Base-by-base conservation (phyloP, 805 yeast species). In the Candida manassasensis region DNA sequence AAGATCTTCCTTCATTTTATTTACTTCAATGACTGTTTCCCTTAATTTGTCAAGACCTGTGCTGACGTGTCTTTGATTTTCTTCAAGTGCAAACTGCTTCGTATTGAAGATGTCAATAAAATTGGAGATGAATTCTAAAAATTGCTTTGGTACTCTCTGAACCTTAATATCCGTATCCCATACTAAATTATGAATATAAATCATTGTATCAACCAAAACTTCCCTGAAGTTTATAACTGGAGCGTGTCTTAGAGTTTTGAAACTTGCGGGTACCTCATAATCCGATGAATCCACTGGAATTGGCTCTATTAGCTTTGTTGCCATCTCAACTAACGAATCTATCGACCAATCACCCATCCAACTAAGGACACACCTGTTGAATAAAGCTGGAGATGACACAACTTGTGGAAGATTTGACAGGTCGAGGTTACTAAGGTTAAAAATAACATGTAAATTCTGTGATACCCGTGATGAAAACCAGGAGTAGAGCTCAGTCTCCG, bases 301-400 rank as follows among this genome's bases (percentile, higher is more conserved):
- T 26, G 49, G 37, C 25, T 57, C 57, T 1, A 79, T 50, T 29
- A 69, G 43, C 3, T 56, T 56, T 0, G 47, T 37, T 0, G 81
- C 75, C 21, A 87, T 75, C 33, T 76, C 75, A 5, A 42, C 35
- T 32, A 81, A 53, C 0, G 87, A 61, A 0, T 49, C 40, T 3
- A 45, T 39, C 0, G 81, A 67, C 96, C 97, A 89, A 36, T 77
- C 77, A 4, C 95, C 95, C 81, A 87, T 78, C 88, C 90, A 85
- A 49, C 81, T 77, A 25, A 90, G 58, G 2, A 86, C 94, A 64
- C 97, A 89, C 50, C 97, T 66, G 50, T 89, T 89, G 58, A 86
- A 81, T 21, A 89, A 61, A 0, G 97, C 97, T 0, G 96, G 95
- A 0, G 96, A 89, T 0, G 87, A 67, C 2, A 81, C 67, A 10